These are phyloP conservation scores for Aristolochia californica DNA, from an alignment of 164 flowering plant genomes.

Conservation along the genomic window DNA sequence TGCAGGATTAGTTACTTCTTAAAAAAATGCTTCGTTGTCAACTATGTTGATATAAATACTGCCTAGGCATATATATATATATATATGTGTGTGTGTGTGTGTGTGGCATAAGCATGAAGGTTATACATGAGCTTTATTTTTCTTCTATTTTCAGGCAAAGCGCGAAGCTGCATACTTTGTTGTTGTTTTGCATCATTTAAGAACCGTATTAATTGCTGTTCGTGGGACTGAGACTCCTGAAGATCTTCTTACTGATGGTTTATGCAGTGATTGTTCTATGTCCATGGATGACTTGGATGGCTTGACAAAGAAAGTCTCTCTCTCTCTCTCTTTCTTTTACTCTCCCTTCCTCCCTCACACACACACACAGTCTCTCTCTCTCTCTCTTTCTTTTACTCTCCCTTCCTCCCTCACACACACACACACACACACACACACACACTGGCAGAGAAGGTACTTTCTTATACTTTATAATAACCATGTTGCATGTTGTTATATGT, in stretches of 20 bases:
- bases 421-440: slow-evolving; percentile 45
- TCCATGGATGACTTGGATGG: slow-evolving; percentile 67
- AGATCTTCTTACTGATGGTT: slow-evolving; percentile 80
- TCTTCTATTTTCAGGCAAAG: slow-evolving; percentile 30
- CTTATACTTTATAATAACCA: no score
- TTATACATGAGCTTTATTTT: neutral
- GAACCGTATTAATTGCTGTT: slow-evolving; percentile 59
- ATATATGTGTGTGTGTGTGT: no score
- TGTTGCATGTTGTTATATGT: no score
- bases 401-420: slow-evolving; percentile 37
- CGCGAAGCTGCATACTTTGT: slow-evolving; percentile 78
- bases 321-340: slow-evolving; percentile 11
- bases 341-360: neutral
- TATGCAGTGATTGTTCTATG: slow-evolving; percentile 61
- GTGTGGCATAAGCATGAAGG: slow-evolving; percentile 20
- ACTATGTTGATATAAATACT: slow-evolving; percentile 14
- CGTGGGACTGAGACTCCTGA: slow-evolving; percentile 95
- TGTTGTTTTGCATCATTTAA: slow-evolving; percentile 52
- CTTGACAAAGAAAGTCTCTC: slow-evolving; percentile 38
- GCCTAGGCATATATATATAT: slow-evolving; percentile 19
- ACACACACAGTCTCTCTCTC: no score
- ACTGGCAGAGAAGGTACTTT: slow-evolving; percentile 36
- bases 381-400: no score
- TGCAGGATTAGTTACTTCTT: no score
- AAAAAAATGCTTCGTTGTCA: no score